phyloP scores from a whole-genome alignment of 352 stramenopile species.

The Phytophthora vignae region DNA sequence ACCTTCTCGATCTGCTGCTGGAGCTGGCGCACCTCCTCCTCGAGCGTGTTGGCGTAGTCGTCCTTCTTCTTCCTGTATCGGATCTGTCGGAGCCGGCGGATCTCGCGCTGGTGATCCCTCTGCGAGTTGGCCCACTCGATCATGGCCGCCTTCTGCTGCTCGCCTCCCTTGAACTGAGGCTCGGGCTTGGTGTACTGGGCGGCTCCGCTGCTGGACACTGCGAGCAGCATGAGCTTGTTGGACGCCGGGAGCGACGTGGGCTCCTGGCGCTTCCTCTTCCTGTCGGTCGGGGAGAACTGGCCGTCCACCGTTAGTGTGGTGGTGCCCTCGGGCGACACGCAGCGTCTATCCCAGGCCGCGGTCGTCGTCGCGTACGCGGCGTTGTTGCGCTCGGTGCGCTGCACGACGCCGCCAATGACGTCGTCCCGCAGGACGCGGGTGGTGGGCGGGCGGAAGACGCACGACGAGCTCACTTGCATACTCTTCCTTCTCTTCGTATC shows the following conservation, averaged over 20 bases:
- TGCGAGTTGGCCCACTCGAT: conserved; percentile 15
- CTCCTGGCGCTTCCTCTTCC: conserved; percentile 19
- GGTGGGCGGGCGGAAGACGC: background rate
- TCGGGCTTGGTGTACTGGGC: background rate
- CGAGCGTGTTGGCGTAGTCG: conserved; percentile 9
- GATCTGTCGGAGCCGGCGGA: conserved; percentile 28
- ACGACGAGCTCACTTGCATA: background rate
- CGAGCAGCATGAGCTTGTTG: conserved; percentile 18
- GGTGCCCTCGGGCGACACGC: background rate
- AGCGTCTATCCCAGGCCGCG: background rate
- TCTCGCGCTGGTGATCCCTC: conserved; percentile 20
- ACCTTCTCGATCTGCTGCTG: conserved; percentile 21
- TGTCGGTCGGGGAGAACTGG: conserved; percentile 1
- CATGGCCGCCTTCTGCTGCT: conserved; percentile 4
- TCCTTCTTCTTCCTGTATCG: conserved; percentile 34
- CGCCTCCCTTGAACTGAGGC: conserved; percentile 12
- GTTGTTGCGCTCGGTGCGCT: conserved; percentile 1
- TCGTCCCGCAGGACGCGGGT: background rate
- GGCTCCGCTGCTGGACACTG: conserved; percentile 2
- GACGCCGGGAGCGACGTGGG: background rate
- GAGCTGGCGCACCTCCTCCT: background rate
- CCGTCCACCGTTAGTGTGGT: background rate
- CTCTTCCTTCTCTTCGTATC: background rate
- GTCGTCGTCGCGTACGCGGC: background rate
- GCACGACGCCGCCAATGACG: background rate